These are phyloP conservation scores for Metarhizium guizhouense DNA, from an alignment of 2,329 filamentous ascomycete species.

Conservation along the genomic window DNA sequence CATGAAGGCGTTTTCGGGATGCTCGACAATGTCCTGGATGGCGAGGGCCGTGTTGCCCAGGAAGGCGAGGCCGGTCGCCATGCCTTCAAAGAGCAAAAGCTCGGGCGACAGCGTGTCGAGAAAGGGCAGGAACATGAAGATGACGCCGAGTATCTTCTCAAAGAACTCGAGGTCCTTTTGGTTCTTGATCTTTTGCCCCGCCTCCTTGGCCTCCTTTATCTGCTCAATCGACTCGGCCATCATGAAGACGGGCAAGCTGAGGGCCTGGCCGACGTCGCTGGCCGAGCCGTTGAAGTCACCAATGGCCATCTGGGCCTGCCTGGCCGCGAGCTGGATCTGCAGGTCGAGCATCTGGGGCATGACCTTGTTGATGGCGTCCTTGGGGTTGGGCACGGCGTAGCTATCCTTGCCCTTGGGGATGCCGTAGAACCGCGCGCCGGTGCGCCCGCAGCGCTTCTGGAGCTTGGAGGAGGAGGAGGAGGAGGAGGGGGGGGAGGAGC, in stretches of 20 bases:
- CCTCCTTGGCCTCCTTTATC: background rate
- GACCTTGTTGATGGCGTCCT: slow-evolving; percentile 3
- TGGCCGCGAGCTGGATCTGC: background rate
- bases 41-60: background rate
- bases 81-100: background rate
- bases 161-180: background rate
- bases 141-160: background rate
- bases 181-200: background rate
- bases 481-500: no score
- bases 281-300: background rate
- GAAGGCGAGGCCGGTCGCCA: background rate
- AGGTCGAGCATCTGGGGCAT: slow-evolving; percentile 3
- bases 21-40: slow-evolving; percentile 2
- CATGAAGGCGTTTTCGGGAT: slow-evolving; percentile 1
- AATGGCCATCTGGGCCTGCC: background rate
- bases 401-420: slow-evolving; percentile 1
- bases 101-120: background rate
- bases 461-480: background rate
- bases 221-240: background rate
- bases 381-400: slow-evolving; percentile 5
- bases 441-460: background rate
- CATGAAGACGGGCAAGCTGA: slow-evolving; percentile 5
- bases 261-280: background rate
- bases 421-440: background rate
- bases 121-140: background rate